Base-by-base conservation (phyloP, 768 basidiomycete genomes). In the Russula virescens region DNA sequence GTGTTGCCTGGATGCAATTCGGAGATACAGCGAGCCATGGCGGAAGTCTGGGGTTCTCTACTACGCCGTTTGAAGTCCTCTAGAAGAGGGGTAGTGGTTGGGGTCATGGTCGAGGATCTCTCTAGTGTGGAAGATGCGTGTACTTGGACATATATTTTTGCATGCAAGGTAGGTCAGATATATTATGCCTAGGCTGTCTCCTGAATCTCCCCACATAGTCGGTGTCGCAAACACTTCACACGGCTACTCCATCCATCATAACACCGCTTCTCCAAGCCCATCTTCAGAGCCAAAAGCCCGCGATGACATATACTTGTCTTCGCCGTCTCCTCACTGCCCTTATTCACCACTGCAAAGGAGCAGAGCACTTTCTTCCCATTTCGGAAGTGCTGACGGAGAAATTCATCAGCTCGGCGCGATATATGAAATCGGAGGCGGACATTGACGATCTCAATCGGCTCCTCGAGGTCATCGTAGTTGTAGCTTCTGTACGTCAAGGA, bases 41-140 rank as follows among this genome's bases (percentile, higher is more conserved):
- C 91, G 0, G 93, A 97, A 69, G 91, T 92, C 4, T 97, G 92
- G 95, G 91, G 86, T 0, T 83, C 83, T 0, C 80, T 88, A 0
- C 69, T 96, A 47, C 79, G 94, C 53, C 80, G 89, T 67, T 74
- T 94, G 56, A 90, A 91, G 72, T 74, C 76, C 1, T 77, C 80
- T 14, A 77, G 79, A 9, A 76, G 88, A 34, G 82, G 81, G 57
- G 77, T 78, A 51, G 82, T 85, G 0, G 78, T 91, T 5, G 67
- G 69, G 3, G 61, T 89, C 16, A 76, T 95, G 70, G 79, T 80
- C 2, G 73, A 75, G 34, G 76, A 80, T 59, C 71, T 82, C 10
- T 77, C 75, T 16, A 79, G 76, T 6, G 73, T 85, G 21, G 84
- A 86, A 61, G 84, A 85, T 65, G 81, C 86, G 8, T 81, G 79